These are phyloP conservation scores for Glycine latifolia DNA, from an alignment of 306 rosid genomes.

Conservation along the genomic window DNA sequence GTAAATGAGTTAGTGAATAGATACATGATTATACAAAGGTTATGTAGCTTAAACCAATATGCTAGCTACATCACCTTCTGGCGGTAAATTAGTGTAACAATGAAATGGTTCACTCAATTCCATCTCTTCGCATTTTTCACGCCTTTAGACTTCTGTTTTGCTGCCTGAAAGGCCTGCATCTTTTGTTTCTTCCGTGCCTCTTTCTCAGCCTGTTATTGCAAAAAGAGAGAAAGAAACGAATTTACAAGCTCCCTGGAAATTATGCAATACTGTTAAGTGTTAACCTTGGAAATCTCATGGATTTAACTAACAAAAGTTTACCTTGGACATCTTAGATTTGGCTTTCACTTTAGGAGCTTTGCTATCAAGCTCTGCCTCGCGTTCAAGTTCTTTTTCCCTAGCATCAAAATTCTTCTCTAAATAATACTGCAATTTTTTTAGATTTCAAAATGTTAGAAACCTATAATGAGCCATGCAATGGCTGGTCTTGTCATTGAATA, in stretches of 20 bases:
- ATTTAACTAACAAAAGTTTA: slow-evolving; percentile 38
- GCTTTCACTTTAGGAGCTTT: slow-evolving; percentile 96
- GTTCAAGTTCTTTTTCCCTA: slow-evolving; percentile 77
- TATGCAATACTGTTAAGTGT: slow-evolving; percentile 3
- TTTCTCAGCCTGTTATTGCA: slow-evolving; percentile 78
- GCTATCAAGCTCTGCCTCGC: slow-evolving; percentile 90
- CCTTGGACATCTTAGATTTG: slow-evolving; percentile 99
- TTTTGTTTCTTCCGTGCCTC: slow-evolving; percentile 93
- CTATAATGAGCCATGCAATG: slow-evolving; percentile 27
- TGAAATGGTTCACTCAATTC: slow-evolving; percentile 62
- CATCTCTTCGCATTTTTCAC: slow-evolving; percentile 85
- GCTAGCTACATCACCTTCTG: slow-evolving; percentile 47
- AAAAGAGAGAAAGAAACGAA: background rate
- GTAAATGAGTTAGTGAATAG: slow-evolving; percentile 50
- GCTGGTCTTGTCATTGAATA: too few relatives aligned
- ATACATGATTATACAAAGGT: slow-evolving; percentile 60
- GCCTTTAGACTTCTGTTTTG: slow-evolving; percentile 88
- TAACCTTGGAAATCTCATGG: background rate
- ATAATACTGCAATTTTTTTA: slow-evolving; percentile 68
- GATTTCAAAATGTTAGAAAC: slow-evolving; percentile 48
- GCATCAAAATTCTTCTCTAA: slow-evolving; percentile 96
- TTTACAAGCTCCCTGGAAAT: slow-evolving; percentile 14
- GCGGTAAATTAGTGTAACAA: slow-evolving; percentile 14
- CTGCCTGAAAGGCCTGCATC: slow-evolving; percentile 90
- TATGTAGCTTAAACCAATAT: slow-evolving; percentile 50